A percentile compares a stretch with the other conserved stretches of the same genome.
Conservation (phyloP, 1,139 yeast genomes). For the Eremothecium gossypii region DNA sequence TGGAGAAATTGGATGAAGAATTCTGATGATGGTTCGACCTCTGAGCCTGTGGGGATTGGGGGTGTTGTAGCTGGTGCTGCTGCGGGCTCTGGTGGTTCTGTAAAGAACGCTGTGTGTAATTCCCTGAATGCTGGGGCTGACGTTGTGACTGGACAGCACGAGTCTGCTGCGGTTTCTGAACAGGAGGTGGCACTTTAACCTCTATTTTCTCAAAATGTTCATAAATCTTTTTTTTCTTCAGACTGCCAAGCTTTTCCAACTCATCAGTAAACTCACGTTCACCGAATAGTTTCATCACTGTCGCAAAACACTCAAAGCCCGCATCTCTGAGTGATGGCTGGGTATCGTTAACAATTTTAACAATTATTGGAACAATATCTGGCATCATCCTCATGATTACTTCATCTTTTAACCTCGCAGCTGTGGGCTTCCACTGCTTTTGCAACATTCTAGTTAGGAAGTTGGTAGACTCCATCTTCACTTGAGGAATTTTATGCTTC, state of each 20-base stretch:
- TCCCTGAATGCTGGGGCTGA: neutral
- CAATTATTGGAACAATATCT: conserved; percentile 20
- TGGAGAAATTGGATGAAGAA: neutral
- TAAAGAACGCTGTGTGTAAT: too few relatives aligned
- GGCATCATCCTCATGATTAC: conserved; percentile 26
- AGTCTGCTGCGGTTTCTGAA: conserved; percentile 1
- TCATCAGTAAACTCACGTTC: conserved; percentile 53
- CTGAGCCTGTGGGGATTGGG: neutral
- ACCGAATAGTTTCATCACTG: conserved; percentile 69
- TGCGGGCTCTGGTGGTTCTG: neutral
- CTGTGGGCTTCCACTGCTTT: conserved; percentile 38
- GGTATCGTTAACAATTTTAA: conserved; percentile 65
- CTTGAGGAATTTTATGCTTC: conserved; percentile 77
- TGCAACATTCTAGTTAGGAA: conserved; percentile 56
- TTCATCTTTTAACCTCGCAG: conserved; percentile 45
- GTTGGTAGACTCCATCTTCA: conserved; percentile 59
- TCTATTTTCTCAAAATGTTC: conserved; percentile 50
- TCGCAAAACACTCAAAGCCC: conserved; percentile 73
- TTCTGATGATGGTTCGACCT: neutral
- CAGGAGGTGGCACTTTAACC: conserved; percentile 29
- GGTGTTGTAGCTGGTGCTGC: neutral
- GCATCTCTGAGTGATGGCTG: conserved; percentile 78
- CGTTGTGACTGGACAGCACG: neutral
- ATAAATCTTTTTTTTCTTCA: conserved; percentile 57
- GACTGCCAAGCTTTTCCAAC: conserved; percentile 65